Evolutionary conservation across 805 yeast genomes (phyloP).

Genomic region (Candida mattraensis): DNA sequence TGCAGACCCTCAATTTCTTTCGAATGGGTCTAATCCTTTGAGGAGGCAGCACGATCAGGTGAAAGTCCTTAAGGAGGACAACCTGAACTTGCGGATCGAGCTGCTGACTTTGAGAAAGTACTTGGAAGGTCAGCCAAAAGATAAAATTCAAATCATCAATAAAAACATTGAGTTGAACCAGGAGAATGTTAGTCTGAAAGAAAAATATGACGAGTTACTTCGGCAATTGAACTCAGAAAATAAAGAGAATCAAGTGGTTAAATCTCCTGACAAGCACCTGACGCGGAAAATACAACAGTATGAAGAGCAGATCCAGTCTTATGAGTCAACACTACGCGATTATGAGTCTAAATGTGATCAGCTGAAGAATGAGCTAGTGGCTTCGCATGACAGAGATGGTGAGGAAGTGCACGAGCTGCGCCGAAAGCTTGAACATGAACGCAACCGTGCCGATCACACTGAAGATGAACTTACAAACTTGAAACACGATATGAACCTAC

Average conservation of each 20-base stretch:
- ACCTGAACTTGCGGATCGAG: slow-evolving; percentile 43
- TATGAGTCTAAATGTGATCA: slow-evolving; percentile 8
- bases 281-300: slow-evolving; percentile 3
- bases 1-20: slow-evolving; percentile 12
- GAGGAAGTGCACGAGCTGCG: slow-evolving; percentile 3
- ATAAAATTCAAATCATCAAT: slow-evolving; percentile 37
- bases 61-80: slow-evolving; percentile 38
- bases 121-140: slow-evolving; percentile 43
- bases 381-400: slow-evolving; percentile 3
- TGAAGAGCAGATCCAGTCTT: slow-evolving; percentile 8
- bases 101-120: slow-evolving; percentile 39
- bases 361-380: slow-evolving; percentile 10
- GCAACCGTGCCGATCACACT: slow-evolving; percentile 8
- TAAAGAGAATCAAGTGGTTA: slow-evolving; percentile 12
- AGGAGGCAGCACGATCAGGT: slow-evolving; percentile 29
- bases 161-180: slow-evolving; percentile 37
- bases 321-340: slow-evolving; percentile 10
- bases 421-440: slow-evolving; percentile 6
- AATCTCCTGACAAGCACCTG: slow-evolving; percentile 9
- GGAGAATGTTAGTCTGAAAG: slow-evolving; percentile 22
- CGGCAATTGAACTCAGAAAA: slow-evolving; percentile 5
- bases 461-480: slow-evolving; percentile 15
- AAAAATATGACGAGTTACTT: slow-evolving; percentile 2
- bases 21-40: slow-evolving; percentile 23
- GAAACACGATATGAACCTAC: slow-evolving; percentile 10